Evolutionary conservation across 441 rosid genomes (phyloP).

Genomic region (Syzygium malaccense): DNA sequence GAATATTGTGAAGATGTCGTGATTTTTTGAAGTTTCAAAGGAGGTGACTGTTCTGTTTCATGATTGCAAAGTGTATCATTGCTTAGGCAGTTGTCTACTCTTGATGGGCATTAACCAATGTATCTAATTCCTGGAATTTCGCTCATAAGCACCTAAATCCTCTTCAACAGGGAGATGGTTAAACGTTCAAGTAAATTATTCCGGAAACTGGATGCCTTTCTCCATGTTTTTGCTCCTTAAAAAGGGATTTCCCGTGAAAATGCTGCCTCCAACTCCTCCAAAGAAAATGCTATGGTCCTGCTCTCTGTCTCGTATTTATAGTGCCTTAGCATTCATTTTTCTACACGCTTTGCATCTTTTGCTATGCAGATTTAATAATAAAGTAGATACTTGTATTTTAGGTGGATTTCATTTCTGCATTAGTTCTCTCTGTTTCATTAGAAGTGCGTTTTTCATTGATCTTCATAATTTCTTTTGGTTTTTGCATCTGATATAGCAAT

Average conservation of each 20-base stretch:
- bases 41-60: slow-evolving; percentile 36
- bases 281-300: slow-evolving; percentile 25
- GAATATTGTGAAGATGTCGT: slow-evolving; percentile 67
- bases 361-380: no score
- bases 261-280: no score
- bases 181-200: background rate
- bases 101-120: background rate
- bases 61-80: background rate
- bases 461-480: background rate
- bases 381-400: background rate
- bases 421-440: background rate
- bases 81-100: background rate
- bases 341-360: background rate
- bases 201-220: background rate
- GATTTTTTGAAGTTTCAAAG: slow-evolving; percentile 54
- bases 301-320: background rate
- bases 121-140: background rate
- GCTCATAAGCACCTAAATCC: background rate
- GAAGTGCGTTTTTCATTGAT: background rate
- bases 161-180: background rate
- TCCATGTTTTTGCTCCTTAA: slow-evolving; percentile 45
- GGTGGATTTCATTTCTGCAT: background rate
- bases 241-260: slow-evolving; percentile 29
- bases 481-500: background rate
- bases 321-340: background rate